A percentile compares a stretch with the other conserved stretches of the same genome.
phyloP scores from a whole-genome alignment of 352 stramenopile genomes.

The Globisporangium carolinianum region DNA sequence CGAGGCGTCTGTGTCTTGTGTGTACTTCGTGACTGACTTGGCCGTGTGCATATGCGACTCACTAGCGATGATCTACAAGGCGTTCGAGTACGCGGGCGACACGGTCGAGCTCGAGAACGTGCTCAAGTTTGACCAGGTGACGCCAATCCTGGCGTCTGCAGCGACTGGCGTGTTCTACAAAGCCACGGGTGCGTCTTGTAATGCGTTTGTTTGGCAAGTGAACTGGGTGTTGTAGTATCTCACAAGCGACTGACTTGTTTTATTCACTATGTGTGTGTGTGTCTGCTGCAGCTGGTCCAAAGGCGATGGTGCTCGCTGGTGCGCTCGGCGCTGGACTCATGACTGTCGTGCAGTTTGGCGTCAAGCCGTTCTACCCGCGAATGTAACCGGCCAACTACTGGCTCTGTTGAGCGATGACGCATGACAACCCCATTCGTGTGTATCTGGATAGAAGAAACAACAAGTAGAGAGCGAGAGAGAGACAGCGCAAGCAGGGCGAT shows the following conservation, averaged over 20 bases:
- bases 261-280: background rate
- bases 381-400: slow-evolving; percentile 31
- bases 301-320: slow-evolving; percentile 79
- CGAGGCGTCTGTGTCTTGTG: background rate
- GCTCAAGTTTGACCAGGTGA: slow-evolving; percentile 79
- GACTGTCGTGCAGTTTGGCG: slow-evolving; percentile 79
- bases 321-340: slow-evolving; percentile 74
- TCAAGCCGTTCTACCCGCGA: slow-evolving; percentile 79
- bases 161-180: slow-evolving; percentile 85
- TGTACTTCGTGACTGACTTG: slow-evolving; percentile 8
- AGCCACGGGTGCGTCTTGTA: slow-evolving; percentile 38
- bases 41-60: slow-evolving; percentile 7
- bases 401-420: background rate
- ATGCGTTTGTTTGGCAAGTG: background rate
- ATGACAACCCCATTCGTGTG: background rate
- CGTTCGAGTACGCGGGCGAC: slow-evolving; percentile 76
- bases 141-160: slow-evolving; percentile 73
- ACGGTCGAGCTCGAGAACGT: slow-evolving; percentile 76
- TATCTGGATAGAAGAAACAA: background rate
- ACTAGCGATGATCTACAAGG: slow-evolving; percentile 84
- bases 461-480: background rate
- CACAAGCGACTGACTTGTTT: background rate
- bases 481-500: background rate
- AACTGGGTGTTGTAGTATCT: background rate
- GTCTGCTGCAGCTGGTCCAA: slow-evolving; percentile 37